These are phyloP conservation scores for Puccinia hordei DNA, from an alignment of 1,284 basidiomycete species.

Conservation along the genomic window DNA sequence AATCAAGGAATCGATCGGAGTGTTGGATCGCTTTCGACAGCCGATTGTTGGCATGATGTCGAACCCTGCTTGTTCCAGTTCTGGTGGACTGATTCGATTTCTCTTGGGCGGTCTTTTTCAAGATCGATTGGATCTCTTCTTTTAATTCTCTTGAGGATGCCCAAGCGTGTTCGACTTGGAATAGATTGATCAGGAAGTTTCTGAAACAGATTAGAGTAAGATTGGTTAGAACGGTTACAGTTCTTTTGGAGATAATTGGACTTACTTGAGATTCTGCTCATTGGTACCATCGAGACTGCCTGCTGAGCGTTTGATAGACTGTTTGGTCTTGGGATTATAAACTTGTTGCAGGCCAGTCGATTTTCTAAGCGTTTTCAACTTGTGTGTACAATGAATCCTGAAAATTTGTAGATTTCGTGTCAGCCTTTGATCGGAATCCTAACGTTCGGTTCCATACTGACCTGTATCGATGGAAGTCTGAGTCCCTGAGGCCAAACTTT, in stretches of 20 bases:
- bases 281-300: conserved; percentile 10
- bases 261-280: conserved; percentile 19
- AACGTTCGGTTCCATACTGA: not conserved
- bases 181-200: conserved; percentile 29
- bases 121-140: conserved; percentile 15
- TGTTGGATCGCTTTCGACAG: conserved; percentile 26
- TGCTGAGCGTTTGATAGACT: conserved; percentile 2
- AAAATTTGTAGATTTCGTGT: not conserved
- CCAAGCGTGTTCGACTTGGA: conserved; percentile 39
- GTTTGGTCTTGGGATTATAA: conserved; percentile 21
- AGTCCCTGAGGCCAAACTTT: conserved; percentile 28
- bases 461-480: conserved; percentile 29
- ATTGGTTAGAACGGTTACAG: not conserved
- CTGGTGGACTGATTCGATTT: conserved; percentile 1
- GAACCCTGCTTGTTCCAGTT: conserved; percentile 1
- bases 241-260: not conserved
- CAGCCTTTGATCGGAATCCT: not conserved
- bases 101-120: not conserved
- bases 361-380: conserved; percentile 25
- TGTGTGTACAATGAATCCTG: conserved; percentile 32
- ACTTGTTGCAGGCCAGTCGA: conserved; percentile 18
- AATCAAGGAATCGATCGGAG: conserved; percentile 11
- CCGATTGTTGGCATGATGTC: conserved; percentile 29
- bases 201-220: not conserved
- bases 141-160: conserved; percentile 36